Percentiles rank a stretch among this genome's conserved stretches.
These are phyloP conservation scores for Forsythia suspensa DNA, from an alignment of 257 asterid genomes.

Conservation along the genomic window DNA sequence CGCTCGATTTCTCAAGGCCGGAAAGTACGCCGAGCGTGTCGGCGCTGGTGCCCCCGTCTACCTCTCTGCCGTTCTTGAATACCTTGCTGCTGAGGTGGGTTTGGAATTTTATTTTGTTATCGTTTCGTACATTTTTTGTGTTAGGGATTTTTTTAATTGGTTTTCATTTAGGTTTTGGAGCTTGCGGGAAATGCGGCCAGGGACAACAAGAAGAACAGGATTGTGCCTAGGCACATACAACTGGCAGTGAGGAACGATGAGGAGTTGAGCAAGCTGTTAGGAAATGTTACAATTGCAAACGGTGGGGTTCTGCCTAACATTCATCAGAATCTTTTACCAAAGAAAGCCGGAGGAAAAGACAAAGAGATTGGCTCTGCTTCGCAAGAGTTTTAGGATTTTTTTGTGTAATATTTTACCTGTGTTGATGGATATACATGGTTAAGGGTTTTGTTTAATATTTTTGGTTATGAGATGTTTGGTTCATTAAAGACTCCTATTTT, in stretches of 20 bases:
- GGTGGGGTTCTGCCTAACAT: slow-evolving; percentile 76
- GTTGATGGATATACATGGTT: background rate
- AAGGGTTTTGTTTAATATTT: background rate
- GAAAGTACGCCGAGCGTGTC: slow-evolving; percentile 64
- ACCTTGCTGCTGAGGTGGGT: slow-evolving; percentile 66
- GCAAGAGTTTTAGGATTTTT: slow-evolving; percentile 50
- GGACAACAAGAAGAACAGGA: background rate
- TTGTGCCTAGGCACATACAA: background rate
- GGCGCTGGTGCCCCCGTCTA: slow-evolving; percentile 75
- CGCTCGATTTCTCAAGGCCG: slow-evolving; percentile 63
- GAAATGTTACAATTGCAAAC: slow-evolving; percentile 58
- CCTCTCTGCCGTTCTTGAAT: slow-evolving; percentile 66
- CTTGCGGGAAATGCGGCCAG: background rate
- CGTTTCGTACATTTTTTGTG: background rate
- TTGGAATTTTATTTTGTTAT: background rate
- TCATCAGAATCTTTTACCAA: slow-evolving; percentile 52
- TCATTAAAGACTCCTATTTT: background rate
- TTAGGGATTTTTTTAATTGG: background rate
- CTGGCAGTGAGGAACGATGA: slow-evolving; percentile 23
- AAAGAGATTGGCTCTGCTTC: slow-evolving; percentile 56
- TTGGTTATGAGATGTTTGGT: background rate
- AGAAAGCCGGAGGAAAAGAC: slow-evolving; percentile 43
- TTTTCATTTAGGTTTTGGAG: background rate
- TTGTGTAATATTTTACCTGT: background rate
- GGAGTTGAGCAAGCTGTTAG: slow-evolving; percentile 60